Evolutionary conservation across 768 basidiomycete genomes (phyloP), one percentile per base, ranked within the genome.

Genomic region (Tricholoma matsutake): DNA sequence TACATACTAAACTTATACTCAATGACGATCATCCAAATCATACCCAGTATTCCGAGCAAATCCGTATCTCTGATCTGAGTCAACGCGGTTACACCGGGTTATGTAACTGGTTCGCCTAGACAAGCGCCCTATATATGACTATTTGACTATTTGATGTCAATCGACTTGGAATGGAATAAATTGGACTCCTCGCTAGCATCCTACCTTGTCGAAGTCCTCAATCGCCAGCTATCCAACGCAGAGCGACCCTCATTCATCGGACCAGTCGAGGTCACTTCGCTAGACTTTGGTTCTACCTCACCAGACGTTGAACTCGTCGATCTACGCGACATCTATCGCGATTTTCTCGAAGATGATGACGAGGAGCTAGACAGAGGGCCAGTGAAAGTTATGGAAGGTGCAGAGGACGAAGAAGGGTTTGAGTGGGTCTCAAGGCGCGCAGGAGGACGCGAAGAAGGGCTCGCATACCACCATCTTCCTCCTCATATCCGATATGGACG

Each of bases 161-260:
- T 99, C 75, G 96, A 98, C 78, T 78, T 99, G 58, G 92, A 96
- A 78, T 99, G 96, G 96, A 75, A 78, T 65, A 86, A 87, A 65
- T 85, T 98, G 63, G 88, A 94, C 75, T 72, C 81, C 20, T 82
- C 86, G 1, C 83, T 97, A 10, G 83, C 94, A 7, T 77, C 78
- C 16, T 81, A 81, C 31, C 81, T 96, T 60, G 83, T 95, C 60
- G 80, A 84, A 39, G 69, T 88, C 52, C 87, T 99, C 68, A 95
- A 97, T 76, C 77, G 78, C 60, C 90, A 93, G 60, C 88, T 99
- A 22, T 69, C 81, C 6, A 81, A 75, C 54, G 85, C 88, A 2
- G 75, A 84, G 32, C 78, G 92, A n/a, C 97, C 96, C 0, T 94
- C 94, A 9, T 98, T 96, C 73, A 91, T 99, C 37, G 97, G 97